A percentile compares a stretch with the other conserved stretches of the same genome.
These are phyloP conservation scores for Cafeteria roenbergensis DNA, from an alignment of 108 stramenopile species.

Conservation along the genomic window DNA sequence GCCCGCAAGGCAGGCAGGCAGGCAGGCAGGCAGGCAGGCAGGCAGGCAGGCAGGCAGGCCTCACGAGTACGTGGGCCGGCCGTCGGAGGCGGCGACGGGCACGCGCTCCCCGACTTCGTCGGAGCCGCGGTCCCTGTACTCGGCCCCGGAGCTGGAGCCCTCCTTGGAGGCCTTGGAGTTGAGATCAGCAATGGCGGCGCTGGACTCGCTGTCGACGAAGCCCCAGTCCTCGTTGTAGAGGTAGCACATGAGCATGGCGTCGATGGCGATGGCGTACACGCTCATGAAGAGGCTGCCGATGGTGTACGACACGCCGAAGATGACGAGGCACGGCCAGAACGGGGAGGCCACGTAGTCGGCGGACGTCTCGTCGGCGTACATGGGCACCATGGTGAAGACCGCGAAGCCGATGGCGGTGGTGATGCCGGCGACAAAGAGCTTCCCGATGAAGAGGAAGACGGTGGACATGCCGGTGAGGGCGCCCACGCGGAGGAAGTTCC, in stretches of 20 bases:
- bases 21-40: no score
- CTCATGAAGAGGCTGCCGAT: slow-evolving; percentile 15
- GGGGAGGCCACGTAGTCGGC: not conserved
- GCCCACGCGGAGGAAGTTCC: slow-evolving; percentile 23
- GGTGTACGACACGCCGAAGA: slow-evolving; percentile 7
- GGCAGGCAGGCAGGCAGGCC: no score
- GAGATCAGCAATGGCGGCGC: no score
- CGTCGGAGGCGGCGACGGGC: no score
- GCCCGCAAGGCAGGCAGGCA: no score
- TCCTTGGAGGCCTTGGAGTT: no score
- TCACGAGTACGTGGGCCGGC: no score
- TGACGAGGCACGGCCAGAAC: slow-evolving; percentile 11
- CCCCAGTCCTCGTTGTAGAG: slow-evolving; percentile 25
- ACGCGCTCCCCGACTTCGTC: no score
- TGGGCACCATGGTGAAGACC: not conserved
- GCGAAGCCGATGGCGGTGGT: slow-evolving; percentile 32
- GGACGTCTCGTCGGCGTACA: not conserved
- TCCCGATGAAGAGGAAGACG: slow-evolving; percentile 67
- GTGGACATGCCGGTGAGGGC: slow-evolving; percentile 17
- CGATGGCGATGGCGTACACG: slow-evolving; percentile 18
- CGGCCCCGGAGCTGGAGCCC: no score
- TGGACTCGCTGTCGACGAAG: no score
- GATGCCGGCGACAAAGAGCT: slow-evolving; percentile 57
- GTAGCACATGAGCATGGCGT: slow-evolving; percentile 29
- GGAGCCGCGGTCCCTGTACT: no score